Percentiles rank a stretch among this genome's conserved stretches.
Evolutionary conservation across 305 asterid genomes (phyloP).

Genomic region (Solanum hybrid): DNA sequence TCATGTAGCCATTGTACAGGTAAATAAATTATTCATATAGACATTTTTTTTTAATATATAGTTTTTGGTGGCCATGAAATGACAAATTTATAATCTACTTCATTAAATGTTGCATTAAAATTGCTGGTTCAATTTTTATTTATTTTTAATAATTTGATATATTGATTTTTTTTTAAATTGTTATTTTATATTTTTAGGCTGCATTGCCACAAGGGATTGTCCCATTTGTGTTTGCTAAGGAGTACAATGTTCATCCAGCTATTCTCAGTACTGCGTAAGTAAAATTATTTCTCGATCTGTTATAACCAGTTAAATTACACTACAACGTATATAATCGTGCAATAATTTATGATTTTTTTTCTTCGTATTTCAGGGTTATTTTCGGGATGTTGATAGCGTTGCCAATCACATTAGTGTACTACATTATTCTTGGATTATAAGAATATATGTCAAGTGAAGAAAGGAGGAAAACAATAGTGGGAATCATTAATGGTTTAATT

Average conservation of each 20-base stretch:
- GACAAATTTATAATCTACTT: neutral
- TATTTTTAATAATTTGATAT: neutral
- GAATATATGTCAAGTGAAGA: neutral
- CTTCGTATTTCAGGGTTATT: constrained; percentile 55
- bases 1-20: constrained; percentile 91
- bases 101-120: neutral
- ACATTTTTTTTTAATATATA: neutral
- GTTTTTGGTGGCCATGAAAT: neutral
- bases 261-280: constrained; percentile 91
- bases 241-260: constrained; percentile 89
- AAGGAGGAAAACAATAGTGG: neutral
- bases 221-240: constrained; percentile 93
- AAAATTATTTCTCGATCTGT: neutral
- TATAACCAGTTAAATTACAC: neutral
- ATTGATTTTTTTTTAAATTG: neutral
- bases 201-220: constrained; percentile 99
- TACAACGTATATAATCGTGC: neutral
- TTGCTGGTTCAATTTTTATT: neutral
- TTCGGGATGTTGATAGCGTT: constrained; percentile 90
- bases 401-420: constrained; percentile 79
- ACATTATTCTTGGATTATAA: constrained; percentile 72
- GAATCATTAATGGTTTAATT: neutral
- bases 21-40: neutral
- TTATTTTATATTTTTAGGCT: constrained; percentile 36
- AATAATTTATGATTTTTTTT: neutral